Conservation (phyloP, 371 early-diverging fungal genomes). For the Mucor piriformis region DNA sequence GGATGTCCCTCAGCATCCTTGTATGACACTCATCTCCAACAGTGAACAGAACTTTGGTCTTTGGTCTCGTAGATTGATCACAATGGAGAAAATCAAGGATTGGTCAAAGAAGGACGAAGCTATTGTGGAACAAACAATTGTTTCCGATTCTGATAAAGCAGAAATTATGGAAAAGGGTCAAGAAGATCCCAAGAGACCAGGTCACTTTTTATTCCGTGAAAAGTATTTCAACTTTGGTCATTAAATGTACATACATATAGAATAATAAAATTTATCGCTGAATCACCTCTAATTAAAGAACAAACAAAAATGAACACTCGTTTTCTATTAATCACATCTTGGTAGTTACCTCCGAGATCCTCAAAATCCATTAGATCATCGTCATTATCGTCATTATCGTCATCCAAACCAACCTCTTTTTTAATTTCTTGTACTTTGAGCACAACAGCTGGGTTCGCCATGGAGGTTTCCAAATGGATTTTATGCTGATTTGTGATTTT, state of each 20-base stretch:
- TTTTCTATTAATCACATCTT: neutral
- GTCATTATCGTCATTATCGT: neutral
- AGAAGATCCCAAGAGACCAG: constrained; percentile 44
- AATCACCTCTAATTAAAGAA: constrained; percentile 8
- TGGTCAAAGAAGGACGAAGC: constrained; percentile 22
- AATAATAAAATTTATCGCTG: constrained; percentile 4
- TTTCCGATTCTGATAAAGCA: constrained; percentile 15
- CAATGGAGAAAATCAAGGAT: constrained; percentile 85
- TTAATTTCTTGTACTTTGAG: constrained; percentile 17
- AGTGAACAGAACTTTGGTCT: constrained; percentile 92
- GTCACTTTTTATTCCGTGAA: constrained; percentile 54
- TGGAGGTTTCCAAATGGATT: constrained; percentile 24
- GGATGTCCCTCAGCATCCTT: constrained; percentile 88
- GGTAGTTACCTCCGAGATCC: constrained; percentile 36
- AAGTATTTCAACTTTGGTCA: constrained; percentile 36
- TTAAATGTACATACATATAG: neutral
- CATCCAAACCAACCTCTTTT: constrained; percentile 6
- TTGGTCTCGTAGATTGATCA: constrained; percentile 93
- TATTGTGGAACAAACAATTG: constrained; percentile 13
- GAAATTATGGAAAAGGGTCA: constrained; percentile 27
- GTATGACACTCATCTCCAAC: constrained; percentile 79
- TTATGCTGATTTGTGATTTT: constrained; percentile 19
- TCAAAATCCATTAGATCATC: constrained; percentile 13
- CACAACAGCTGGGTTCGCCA: constrained; percentile 17
- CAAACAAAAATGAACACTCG: neutral